Percentiles rank a stretch among this genome's conserved stretches.
phyloP scores from a whole-genome alignment of 2,329 filamentous ascomycete genomes.

The Xylariaceae sp. region DNA sequence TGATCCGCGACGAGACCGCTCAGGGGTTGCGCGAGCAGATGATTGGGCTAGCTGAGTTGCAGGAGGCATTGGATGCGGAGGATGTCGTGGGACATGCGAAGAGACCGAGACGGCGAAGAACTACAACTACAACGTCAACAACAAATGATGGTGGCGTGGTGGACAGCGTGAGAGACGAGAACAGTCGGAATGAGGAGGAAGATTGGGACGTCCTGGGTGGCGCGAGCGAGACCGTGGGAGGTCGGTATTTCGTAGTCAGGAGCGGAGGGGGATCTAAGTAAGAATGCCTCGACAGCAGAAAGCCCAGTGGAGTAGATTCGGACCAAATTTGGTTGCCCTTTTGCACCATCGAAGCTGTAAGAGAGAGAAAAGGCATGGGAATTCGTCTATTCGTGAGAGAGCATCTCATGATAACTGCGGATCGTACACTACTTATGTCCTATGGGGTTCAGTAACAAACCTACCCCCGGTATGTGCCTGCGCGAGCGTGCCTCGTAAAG shows the following conservation, averaged over 20 bases:
- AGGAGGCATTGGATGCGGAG: constrained; percentile 56
- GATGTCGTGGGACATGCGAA: constrained; percentile 53
- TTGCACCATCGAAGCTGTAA: too few relatives aligned
- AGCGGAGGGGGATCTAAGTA: too few relatives aligned
- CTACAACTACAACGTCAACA: neutral
- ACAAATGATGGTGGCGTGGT: constrained; percentile 1
- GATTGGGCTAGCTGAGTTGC: constrained; percentile 55
- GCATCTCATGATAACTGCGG: too few relatives aligned
- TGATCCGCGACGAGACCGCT: constrained; percentile 75
- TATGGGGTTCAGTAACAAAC: too few relatives aligned
- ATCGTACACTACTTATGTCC: too few relatives aligned
- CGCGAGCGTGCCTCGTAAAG: constrained; percentile 8
- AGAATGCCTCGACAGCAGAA: too few relatives aligned
- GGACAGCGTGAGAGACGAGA: constrained; percentile 8
- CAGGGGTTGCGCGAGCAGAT: constrained; percentile 52
- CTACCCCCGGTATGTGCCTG: constrained; percentile 9
- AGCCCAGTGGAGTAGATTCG: too few relatives aligned
- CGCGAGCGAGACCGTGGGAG: constrained; percentile 58
- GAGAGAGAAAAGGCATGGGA: too few relatives aligned
- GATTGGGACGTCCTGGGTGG: constrained; percentile 68
- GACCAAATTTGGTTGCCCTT: too few relatives aligned
- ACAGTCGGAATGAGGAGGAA: constrained; percentile 46
- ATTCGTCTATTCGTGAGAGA: too few relatives aligned
- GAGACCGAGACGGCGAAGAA: constrained; percentile 24
- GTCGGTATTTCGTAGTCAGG: constrained; percentile 75